These are phyloP conservation scores for Kazachstania sp. DNA, from an alignment of 1,139 yeast species.

Conservation along the genomic window DNA sequence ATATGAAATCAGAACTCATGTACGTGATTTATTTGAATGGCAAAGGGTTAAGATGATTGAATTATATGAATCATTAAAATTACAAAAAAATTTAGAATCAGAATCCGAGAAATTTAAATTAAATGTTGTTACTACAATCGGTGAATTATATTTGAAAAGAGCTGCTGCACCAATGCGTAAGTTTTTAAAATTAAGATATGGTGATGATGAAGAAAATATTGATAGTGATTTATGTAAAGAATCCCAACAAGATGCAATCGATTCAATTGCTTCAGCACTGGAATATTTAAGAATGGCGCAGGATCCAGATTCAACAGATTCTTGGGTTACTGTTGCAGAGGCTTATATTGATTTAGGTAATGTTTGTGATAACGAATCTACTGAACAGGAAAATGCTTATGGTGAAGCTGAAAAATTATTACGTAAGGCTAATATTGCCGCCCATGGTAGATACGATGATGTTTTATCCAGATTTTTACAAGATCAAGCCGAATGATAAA, in stretches of 20 bases:
- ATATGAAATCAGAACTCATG: conserved; percentile 30
- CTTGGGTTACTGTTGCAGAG: conserved; percentile 80
- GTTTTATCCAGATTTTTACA: conserved; percentile 32
- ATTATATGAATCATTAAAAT: conserved; percentile 14
- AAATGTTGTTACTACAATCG: conserved; percentile 40
- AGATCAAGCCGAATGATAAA: neutral
- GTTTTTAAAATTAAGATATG: conserved; percentile 51
- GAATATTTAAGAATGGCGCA: conserved; percentile 49
- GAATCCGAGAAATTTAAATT: neutral
- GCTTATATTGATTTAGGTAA: conserved; percentile 75
- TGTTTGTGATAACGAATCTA: conserved; percentile 52
- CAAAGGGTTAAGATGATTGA: conserved; percentile 19
- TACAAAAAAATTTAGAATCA: neutral
- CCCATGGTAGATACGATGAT: conserved; percentile 66
- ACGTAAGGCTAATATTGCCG: conserved; percentile 61
- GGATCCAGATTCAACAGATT: conserved; percentile 65
- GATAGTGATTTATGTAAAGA: conserved; percentile 30
- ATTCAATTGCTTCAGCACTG: conserved; percentile 48
- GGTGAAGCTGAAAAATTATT: conserved; percentile 56
- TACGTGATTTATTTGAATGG: neutral
- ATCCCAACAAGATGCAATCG: conserved; percentile 45
- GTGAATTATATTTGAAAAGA: conserved; percentile 54
- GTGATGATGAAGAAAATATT: conserved; percentile 39
- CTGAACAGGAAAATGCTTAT: conserved; percentile 58
- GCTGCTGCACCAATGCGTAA: conserved; percentile 54